These are phyloP conservation scores for Leishmania mexicana DNA, from an alignment of 208 protist species.

Conservation along the genomic window DNA sequence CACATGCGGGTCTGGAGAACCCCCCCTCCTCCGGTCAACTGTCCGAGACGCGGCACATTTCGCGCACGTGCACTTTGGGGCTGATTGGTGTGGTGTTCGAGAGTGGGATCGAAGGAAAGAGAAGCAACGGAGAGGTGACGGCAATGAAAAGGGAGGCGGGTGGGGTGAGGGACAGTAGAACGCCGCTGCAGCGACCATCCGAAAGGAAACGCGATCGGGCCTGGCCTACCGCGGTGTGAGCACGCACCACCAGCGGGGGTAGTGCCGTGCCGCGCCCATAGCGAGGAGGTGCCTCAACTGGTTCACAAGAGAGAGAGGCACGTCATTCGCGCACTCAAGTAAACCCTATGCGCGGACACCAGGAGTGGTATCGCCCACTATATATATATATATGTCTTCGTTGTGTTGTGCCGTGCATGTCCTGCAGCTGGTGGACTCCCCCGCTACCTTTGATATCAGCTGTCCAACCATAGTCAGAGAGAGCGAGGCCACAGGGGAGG, in stretches of 20 bases:
- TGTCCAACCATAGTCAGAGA: not conserved
- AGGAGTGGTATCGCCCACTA: not conserved
- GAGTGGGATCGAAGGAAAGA: not conserved
- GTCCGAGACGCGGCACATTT: not conserved
- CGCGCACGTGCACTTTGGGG: not conserved
- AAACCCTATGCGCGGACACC: not conserved
- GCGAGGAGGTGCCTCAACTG: not conserved
- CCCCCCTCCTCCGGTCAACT: not conserved
- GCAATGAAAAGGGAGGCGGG: not conserved
- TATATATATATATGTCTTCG: too few species aligned
- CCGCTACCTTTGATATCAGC: not conserved
- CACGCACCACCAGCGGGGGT: not conserved
- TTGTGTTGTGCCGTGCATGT: not conserved
- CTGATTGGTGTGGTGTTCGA: not conserved
- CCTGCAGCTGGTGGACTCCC: not conserved
- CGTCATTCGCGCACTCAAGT: not conserved
- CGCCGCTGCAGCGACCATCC: not conserved
- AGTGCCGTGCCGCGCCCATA: not conserved
- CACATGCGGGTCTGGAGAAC: not conserved
- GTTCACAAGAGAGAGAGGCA: not conserved
- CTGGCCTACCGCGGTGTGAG: not conserved
- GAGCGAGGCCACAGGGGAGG: not conserved
- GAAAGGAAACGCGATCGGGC: not conserved
- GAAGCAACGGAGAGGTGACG: not conserved
- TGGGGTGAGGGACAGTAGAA: not conserved